Evolutionary conservation across 2,329 filamentous ascomycete genomes (phyloP).

Genomic region (Lasiodiplodia theobromae): DNA sequence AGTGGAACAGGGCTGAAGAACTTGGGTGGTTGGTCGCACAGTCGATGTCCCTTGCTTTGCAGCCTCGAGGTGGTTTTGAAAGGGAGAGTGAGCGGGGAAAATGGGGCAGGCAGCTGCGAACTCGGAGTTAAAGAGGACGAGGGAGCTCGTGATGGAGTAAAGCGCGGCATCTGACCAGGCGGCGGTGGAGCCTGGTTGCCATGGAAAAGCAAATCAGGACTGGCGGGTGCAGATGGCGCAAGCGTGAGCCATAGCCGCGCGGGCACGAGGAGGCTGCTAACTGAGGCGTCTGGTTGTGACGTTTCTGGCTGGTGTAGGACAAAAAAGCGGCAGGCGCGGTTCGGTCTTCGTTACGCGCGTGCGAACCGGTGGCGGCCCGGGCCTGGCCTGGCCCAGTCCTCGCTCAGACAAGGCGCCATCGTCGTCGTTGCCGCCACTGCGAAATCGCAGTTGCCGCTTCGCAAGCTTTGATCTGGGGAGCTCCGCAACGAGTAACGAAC

Average conservation of each 20-base stretch:
- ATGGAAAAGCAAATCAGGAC: background rate
- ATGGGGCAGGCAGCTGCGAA: background rate
- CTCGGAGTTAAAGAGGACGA: slow-evolving; percentile 2
- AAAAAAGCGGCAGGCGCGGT: background rate
- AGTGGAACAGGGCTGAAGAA: background rate
- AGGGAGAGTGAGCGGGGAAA: no score
- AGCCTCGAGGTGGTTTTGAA: background rate
- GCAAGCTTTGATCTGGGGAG: background rate
- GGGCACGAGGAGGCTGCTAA: background rate
- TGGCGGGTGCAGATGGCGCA: background rate
- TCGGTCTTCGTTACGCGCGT: background rate
- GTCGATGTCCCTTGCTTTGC: slow-evolving; percentile 1
- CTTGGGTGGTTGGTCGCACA: slow-evolving; percentile 10
- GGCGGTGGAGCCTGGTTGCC: background rate
- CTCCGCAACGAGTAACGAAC: background rate
- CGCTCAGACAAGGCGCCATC: background rate
- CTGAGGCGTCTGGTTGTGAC: background rate
- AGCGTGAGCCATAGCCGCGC: background rate
- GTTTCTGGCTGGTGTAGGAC: background rate
- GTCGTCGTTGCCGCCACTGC: background rate
- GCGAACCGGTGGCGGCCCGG: background rate
- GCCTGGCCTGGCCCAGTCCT: background rate
- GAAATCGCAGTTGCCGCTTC: background rate
- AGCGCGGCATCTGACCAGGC: slow-evolving; percentile 17
- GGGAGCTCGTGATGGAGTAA: background rate